Base-by-base conservation (phyloP, 2,329 filamentous ascomycete genomes). In the Chrysosporium queenslandicum region DNA sequence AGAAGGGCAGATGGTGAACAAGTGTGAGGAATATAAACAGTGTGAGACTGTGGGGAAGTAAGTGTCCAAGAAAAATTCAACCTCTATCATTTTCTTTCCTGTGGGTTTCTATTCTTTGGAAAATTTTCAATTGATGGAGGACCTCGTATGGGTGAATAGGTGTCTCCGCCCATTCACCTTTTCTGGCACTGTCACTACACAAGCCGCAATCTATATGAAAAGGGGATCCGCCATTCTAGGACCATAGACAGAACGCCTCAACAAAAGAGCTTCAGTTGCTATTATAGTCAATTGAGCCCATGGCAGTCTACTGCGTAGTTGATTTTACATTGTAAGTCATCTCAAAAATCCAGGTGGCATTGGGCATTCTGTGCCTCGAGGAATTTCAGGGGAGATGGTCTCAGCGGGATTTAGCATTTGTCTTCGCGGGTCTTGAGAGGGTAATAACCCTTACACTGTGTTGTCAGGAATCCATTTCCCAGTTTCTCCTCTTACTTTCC, bases 141-240 rank as follows among this genome's bases (percentile, higher is more conserved):
- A 27, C 8, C 21, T 8, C 20, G 7, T 21, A 6, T 23, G 20
- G 20, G 39, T 51, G 49, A 51, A 51, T 51, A 40, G 40, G 27
- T 45, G 30, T 3, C 16, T 27, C 30, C 49, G 40, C 40, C 23
- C 30, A 45, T 51, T 45, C 20, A 51, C 29, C 40, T 42, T 12
- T 4, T 12, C 36, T 45, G 36, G 32, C 49, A 51, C 37, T 20
- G 49, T 37, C 40, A 51, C 49, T 51, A 45, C 49, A 36, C 49
- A 45, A 36, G 20, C 14, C 9, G 7, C 20, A 27, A 43, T 11
- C 40, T 39, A 18, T n/a, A n/a, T n/a, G n/a, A n/a, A n/a, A 18
- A 32, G 12, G n/a, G 7, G 27, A 34, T 16, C 40, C 21, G 32
- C 32, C 27, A 51, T 45, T 51, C 23, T 42, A 25, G 27, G 16